Evolutionary conservation across 495 filamentous ascomycete genomes (phyloP), one percentile per base, ranked within the genome.

Genomic region (Daldinia vernicosa): DNA sequence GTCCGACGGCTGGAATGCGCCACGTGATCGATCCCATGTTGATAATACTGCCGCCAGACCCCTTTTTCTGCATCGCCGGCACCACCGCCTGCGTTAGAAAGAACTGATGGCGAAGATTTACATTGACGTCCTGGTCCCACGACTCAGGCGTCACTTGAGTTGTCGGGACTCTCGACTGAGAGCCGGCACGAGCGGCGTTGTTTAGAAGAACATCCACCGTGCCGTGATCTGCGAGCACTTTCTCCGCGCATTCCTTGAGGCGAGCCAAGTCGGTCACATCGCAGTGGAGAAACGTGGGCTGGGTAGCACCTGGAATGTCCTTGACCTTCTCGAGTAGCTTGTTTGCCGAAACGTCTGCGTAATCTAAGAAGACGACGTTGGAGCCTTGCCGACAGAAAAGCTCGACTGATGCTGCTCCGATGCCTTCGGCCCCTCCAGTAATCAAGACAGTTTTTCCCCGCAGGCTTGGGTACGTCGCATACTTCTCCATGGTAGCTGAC

Each of bases 1-100:
- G 60, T 6, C 80, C 78, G 17, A 77, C 67, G 53, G 77, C 76
- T 4, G 88, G 87, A 30, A 77, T 76, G 17, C 87, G 17, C 26
- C 88, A 88, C 8, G 82, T 80, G 52, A 87, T 81, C 60, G 84
- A 85, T 2, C 83, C 76, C 58, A 85, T 85, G 76, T 86, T 89
- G 33, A 90, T 84, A 66, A 90, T 86, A 65, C 84, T 87, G 0
- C 81, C 84, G 0, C 81, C 84, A 6, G 61, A 65, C 6, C 75
- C 70, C 4, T 63, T 54, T 33, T 43, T 55, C 45, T 66, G 64
- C 76, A 78, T 78, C 17, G 80, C 81, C n/a, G 77, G 77, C 28
- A 74, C 65, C 30, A 89, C 57, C 63, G 87, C 77, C 61, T 84
- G 84, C 40, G 82, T 80, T 28, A 80, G 66, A 76, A 85, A 80